phyloP scores from a whole-genome alignment of 805 yeast genomes.

The Cyberlindnera lachancei region DNA sequence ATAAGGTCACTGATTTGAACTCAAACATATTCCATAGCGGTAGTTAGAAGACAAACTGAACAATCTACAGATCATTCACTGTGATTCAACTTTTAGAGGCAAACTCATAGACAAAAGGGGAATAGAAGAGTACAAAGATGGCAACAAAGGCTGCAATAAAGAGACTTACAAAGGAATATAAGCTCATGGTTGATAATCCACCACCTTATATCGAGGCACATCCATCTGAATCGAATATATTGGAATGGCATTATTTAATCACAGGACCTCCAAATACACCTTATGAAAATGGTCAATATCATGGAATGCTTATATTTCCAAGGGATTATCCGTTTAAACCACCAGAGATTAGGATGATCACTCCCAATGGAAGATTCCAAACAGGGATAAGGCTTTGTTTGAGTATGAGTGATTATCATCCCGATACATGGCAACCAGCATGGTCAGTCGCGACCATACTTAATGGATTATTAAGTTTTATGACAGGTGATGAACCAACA shows the following conservation, averaged over 20 bases:
- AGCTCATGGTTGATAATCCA: conserved; percentile 66
- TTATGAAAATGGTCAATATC: conserved; percentile 80
- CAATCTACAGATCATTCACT: too few relatives aligned
- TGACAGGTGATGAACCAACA: conserved; percentile 82
- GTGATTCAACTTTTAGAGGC: too few relatives aligned
- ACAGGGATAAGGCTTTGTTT: conserved; percentile 78
- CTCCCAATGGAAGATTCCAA: conserved; percentile 85
- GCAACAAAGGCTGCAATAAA: conserved; percentile 38
- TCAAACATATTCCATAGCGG: too few relatives aligned
- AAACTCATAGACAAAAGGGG: too few relatives aligned
- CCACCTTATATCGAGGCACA: conserved; percentile 80
- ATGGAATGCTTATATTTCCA: conserved; percentile 80
- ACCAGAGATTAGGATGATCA: conserved; percentile 80
- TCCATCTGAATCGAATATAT: conserved; percentile 79
- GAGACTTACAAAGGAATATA: conserved; percentile 71
- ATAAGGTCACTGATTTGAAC: too few relatives aligned
- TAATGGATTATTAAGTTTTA: conserved; percentile 81
- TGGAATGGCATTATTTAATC: conserved; percentile 91
- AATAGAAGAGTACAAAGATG: too few relatives aligned
- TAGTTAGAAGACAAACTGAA: too few relatives aligned
- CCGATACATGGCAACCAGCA: conserved; percentile 93
- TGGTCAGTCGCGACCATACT: conserved; percentile 90
- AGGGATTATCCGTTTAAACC: conserved; percentile 87
- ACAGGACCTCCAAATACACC: conserved; percentile 91
- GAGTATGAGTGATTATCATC: conserved; percentile 92